Evolutionary conservation across 768 basidiomycete genomes (phyloP), one percentile per base, ranked within the genome.

Genomic region (Pleurotus platypus): DNA sequence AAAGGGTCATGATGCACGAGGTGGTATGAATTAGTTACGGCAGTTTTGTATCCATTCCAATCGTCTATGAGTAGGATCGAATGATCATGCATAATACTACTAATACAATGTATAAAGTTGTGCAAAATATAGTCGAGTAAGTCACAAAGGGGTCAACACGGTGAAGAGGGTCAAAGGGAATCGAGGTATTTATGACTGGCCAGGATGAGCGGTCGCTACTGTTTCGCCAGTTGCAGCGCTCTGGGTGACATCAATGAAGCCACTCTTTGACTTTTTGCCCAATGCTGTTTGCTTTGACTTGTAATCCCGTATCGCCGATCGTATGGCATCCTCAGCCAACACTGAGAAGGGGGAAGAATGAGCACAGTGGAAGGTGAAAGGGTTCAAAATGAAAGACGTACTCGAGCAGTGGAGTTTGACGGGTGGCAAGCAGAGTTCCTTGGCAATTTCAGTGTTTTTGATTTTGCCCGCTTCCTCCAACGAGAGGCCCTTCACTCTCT

Each of bases 401-500:
- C 93, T 94, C 26, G 92, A 94, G 67, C 93, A 94, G 71, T 94
- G 92, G 15, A 94, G 83, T 73, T 98, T 98, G 66, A 98, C 96
- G 49, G 96, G 95, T 5, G 96, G 96, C 48, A 98, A 74, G 65
- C 90, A 90, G 15, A 98, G 75, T 72, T 98, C 97, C 75, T 97
- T 95, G 18, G 97, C 97, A 69, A 98, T 99, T 71, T 98, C 97
- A 9, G 97, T 98, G 78, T 99, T 99, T 76, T 95, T 97, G 65
- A 99, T 96, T 69, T 88, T 87, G 55, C 92, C 92, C 6, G 97
- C 97, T 59, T 94, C 92, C 54, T 98, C 97, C 56, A 99, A 74
- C 7, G 89, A 87, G 60, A 98, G 80, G 22, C 97, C 97, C 75
- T 87, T 96, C 59, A 99, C 96, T 51, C 94, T 90, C 76, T 99